Conservation (phyloP, 108 stramenopile genomes). For the Skeletonema grethae region DNA sequence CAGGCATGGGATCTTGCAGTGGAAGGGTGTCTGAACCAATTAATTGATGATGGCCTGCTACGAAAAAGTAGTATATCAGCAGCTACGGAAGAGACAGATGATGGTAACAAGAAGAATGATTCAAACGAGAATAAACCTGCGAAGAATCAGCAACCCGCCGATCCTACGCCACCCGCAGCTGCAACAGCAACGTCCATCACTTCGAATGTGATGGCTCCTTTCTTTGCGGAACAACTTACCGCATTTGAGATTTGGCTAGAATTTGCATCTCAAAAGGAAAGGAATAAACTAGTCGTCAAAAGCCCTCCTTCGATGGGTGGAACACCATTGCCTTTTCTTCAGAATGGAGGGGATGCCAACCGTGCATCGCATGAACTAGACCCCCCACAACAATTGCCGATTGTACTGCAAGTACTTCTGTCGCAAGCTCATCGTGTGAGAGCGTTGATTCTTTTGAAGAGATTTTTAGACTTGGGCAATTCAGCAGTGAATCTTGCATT, state of each 20-base stretch:
- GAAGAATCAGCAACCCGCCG: neutral
- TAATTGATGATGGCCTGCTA: constrained; percentile 71
- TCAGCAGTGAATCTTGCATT: constrained; percentile 95
- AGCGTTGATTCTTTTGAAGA: constrained; percentile 86
- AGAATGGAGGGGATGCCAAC: constrained; percentile 14
- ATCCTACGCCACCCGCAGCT: neutral
- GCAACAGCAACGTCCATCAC: constrained; percentile 4
- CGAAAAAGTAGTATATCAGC: constrained; percentile 3
- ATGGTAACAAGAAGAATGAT: neutral
- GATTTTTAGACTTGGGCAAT: constrained; percentile 90
- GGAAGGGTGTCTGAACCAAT: constrained; percentile 87
- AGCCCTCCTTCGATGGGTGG: constrained; percentile 42
- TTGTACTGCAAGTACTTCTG: constrained; percentile 95
- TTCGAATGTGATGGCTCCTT: constrained; percentile 67
- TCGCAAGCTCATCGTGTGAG: constrained; percentile 91
- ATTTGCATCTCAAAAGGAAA: constrained; percentile 65
- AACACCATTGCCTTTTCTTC: constrained; percentile 42
- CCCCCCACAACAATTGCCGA: constrained; percentile 94
- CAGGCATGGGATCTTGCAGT: constrained; percentile 98
- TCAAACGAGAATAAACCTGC: constrained; percentile 5
- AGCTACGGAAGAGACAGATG: constrained; percentile 2
- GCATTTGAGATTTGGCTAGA: constrained; percentile 98
- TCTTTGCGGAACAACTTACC: constrained; percentile 97
- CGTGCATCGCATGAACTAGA: constrained; percentile 47
- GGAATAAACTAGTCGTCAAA: constrained; percentile 39